Evolutionary conservation across 2,329 filamentous ascomycete species (phyloP).

Genomic region (Trichoderma sp.): DNA sequence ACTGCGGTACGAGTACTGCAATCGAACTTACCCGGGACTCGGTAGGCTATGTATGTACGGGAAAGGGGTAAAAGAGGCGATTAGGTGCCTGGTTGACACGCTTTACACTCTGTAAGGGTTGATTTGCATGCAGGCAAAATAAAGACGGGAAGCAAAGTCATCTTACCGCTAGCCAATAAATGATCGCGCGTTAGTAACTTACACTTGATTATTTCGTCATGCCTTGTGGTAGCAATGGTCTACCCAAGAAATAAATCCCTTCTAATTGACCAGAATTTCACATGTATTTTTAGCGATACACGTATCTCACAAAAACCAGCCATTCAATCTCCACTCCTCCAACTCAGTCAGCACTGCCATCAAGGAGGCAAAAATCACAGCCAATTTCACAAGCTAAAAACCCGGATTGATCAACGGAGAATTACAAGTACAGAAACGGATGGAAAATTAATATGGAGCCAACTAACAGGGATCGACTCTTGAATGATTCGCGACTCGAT

Average conservation of each 20-base stretch:
- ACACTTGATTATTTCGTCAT: not conserved
- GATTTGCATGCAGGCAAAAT: no score
- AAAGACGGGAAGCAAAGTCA: not conserved
- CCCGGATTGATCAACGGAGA: not conserved
- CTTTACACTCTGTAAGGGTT: not conserved
- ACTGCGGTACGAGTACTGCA: not conserved
- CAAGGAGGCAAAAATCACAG: not conserved
- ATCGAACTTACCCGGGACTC: not conserved
- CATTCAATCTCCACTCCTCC: not conserved
- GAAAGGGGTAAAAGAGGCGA: not conserved
- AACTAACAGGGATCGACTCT: not conserved
- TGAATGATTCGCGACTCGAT: slow-evolving; percentile 8
- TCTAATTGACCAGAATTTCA: not conserved
- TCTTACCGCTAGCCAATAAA: not conserved
- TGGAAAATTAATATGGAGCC: slow-evolving; percentile 4
- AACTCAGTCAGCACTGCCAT: not conserved
- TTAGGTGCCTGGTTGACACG: not conserved
- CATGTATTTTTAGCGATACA: not conserved
- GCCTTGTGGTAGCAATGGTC: not conserved
- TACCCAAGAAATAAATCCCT: not conserved
- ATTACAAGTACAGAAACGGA: not conserved
- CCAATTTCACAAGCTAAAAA: not conserved
- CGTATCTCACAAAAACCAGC: not conserved
- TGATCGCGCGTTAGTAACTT: not conserved
- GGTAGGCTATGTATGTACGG: not conserved